phyloP scores from a whole-genome alignment of 257 asterid species.

The Echites panduratus region DNA sequence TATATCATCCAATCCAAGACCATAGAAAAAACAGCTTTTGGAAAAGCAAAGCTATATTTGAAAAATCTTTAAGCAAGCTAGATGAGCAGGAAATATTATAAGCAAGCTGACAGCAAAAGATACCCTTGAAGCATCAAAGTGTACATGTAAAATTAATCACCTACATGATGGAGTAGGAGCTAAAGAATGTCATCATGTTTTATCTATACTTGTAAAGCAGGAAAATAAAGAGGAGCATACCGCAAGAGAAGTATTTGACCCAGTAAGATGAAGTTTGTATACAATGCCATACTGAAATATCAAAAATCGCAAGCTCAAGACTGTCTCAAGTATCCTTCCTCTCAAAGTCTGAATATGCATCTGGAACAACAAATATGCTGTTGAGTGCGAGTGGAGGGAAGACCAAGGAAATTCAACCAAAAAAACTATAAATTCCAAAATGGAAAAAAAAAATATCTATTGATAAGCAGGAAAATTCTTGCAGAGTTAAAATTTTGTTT shows the following conservation, averaged over 20 bases:
- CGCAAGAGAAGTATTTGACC: slow-evolving; percentile 76
- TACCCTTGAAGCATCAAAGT: background rate
- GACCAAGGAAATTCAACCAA: background rate
- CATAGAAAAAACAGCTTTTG: background rate
- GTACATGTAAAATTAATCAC: background rate
- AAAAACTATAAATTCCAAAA: no score
- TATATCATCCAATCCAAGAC: background rate
- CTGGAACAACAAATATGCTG: slow-evolving; percentile 35
- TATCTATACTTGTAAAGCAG: background rate
- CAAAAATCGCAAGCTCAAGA: slow-evolving; percentile 87
- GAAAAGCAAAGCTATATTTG: background rate
- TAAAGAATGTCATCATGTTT: background rate
- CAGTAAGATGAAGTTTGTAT: slow-evolving; percentile 79
- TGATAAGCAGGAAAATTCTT: background rate
- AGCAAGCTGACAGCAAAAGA: background rate
- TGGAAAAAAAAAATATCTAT: background rate
- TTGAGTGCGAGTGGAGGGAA: background rate
- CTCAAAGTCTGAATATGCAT: slow-evolving; percentile 87
- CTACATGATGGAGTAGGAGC: background rate
- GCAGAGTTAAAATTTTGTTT: background rate
- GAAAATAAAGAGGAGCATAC: slow-evolving; percentile 32
- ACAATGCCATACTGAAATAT: slow-evolving; percentile 94
- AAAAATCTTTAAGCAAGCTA: background rate
- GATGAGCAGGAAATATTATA: background rate
- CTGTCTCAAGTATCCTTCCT: slow-evolving; percentile 94